A percentile compares a stretch with the other conserved stretches of the same genome.
phyloP scores from a whole-genome alignment of 2,329 filamentous ascomycete species.

The Fusarium sp. region DNA sequence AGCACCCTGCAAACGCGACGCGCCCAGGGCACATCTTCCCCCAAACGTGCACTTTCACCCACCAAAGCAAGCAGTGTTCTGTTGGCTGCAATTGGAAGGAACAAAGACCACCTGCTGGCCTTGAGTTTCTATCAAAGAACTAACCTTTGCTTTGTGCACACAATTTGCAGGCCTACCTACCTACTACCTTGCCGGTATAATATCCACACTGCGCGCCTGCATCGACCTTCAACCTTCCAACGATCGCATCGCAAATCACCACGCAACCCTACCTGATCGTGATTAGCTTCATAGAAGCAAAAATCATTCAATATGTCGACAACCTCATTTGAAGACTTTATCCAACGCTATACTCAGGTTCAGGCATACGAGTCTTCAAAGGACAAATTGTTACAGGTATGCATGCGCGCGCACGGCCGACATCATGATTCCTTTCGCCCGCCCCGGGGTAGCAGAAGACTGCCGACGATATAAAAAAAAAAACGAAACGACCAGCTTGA shows the following conservation, averaged over 20 bases:
- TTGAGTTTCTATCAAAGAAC: neutral
- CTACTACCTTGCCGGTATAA: neutral
- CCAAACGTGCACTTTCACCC: slow-evolving; percentile 40
- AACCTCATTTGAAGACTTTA: slow-evolving; percentile 57
- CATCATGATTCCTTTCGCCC: slow-evolving; percentile 15
- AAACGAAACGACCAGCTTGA: neutral
- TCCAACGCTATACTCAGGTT: slow-evolving; percentile 60
- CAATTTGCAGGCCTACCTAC: slow-evolving; percentile 2
- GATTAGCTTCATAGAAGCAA: slow-evolving; percentile 13
- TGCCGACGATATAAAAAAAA: neutral
- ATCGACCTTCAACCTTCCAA: slow-evolving; percentile 2
- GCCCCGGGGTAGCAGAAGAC: neutral
- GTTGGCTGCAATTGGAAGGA: slow-evolving; percentile 24
- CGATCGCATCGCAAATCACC: slow-evolving; percentile 11
- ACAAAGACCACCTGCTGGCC: slow-evolving; percentile 32
- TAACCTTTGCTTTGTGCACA: slow-evolving; percentile 10
- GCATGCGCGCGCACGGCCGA: slow-evolving; percentile 27
- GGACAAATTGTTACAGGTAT: slow-evolving; percentile 62
- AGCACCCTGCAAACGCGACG: slow-evolving; percentile 7
- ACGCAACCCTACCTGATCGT: slow-evolving; percentile 1
- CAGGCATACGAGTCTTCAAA: slow-evolving; percentile 56
- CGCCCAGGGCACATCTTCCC: slow-evolving; percentile 14
- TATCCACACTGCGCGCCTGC: slow-evolving; percentile 29
- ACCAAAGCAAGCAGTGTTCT: slow-evolving; percentile 33
- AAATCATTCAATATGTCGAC: slow-evolving; percentile 42